Percentiles rank a stretch among this genome's conserved stretches.
Conservation (phyloP, 768 basidiomycete genomes). For the Pulveroboletus ravenelii region DNA sequence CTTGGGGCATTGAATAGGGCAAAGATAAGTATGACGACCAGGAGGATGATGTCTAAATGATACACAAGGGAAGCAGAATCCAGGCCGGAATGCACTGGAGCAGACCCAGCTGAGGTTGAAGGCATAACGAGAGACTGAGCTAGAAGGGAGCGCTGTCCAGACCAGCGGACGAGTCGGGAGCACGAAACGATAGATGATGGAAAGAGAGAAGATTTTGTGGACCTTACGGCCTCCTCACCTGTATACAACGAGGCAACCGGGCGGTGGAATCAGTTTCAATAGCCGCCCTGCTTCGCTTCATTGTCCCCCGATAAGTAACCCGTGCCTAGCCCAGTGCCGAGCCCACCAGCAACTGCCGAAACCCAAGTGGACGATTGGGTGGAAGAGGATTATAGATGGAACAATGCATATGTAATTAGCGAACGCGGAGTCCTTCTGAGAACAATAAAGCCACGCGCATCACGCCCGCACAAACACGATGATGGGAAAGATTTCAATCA, state of each 20-base stretch:
- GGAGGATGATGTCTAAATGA: conserved; percentile 43
- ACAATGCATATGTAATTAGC: no score
- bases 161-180: conserved; percentile 1
- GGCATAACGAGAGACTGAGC: conserved; percentile 15
- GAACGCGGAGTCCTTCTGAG: no score
- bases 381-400: no score
- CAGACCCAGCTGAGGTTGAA: not conserved
- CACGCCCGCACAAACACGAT: no score
- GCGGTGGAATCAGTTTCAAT: not conserved
- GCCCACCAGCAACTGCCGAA: no score
- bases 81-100: not conserved
- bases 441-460: no score
- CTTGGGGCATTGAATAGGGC: conserved; percentile 45
- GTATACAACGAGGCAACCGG: not conserved
- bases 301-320: no score
- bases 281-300: no score
- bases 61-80: conserved; percentile 22
- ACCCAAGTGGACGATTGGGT: no score
- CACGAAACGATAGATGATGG: not conserved
- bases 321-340: no score
- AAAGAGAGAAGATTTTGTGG: not conserved
- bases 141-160: conserved; percentile 6
- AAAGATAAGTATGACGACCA: conserved; percentile 37
- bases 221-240: not conserved
- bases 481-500: no score